Evolutionary conservation across 2,329 filamentous ascomycete genomes (phyloP).

Genomic region (Aspergillus transmontanensis): DNA sequence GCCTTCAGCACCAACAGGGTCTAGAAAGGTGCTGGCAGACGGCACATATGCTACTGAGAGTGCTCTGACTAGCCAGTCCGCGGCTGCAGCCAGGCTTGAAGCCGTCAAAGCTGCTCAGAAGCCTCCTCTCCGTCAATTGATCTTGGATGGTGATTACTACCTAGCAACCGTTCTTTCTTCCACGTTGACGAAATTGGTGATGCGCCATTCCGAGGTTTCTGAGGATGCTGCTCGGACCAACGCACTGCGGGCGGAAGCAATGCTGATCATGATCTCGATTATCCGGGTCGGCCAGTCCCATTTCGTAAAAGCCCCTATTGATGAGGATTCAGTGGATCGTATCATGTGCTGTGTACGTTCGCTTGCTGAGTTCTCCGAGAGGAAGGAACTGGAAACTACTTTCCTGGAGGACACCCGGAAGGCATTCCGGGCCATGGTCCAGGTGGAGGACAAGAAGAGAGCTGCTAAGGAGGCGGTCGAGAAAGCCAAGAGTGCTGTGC

Average conservation of each 20-base stretch:
- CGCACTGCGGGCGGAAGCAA: constrained; percentile 90
- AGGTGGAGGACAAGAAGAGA: constrained; percentile 95
- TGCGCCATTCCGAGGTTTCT: constrained; percentile 95
- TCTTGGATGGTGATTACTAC: constrained; percentile 97
- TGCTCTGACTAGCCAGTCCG: constrained; percentile 88
- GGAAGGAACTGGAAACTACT: constrained; percentile 86
- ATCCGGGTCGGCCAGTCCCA: constrained; percentile 98
- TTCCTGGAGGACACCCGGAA: constrained; percentile 94
- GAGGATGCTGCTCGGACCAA: constrained; percentile 85
- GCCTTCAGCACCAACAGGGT: constrained; percentile 74
- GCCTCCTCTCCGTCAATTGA: constrained; percentile 89
- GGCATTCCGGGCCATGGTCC: constrained; percentile 95
- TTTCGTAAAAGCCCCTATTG: constrained; percentile 95
- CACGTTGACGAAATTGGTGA: constrained; percentile 94
- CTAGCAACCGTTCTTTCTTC: constrained; percentile 92
- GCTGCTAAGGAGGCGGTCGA: constrained; percentile 91
- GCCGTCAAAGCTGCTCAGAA: constrained; percentile 97
- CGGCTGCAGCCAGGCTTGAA: constrained; percentile 86
- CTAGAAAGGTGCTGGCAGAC: constrained; percentile 88
- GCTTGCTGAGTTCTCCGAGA: constrained; percentile 83
- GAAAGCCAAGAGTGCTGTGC: constrained; percentile 89
- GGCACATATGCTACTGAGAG: constrained; percentile 98
- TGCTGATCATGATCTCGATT: constrained; percentile 99
- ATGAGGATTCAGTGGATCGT: constrained; percentile 96
- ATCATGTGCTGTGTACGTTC: constrained; percentile 97